phyloP scores from a whole-genome alignment of 352 stramenopile species.

The Globisporangium ultimum region DNA sequence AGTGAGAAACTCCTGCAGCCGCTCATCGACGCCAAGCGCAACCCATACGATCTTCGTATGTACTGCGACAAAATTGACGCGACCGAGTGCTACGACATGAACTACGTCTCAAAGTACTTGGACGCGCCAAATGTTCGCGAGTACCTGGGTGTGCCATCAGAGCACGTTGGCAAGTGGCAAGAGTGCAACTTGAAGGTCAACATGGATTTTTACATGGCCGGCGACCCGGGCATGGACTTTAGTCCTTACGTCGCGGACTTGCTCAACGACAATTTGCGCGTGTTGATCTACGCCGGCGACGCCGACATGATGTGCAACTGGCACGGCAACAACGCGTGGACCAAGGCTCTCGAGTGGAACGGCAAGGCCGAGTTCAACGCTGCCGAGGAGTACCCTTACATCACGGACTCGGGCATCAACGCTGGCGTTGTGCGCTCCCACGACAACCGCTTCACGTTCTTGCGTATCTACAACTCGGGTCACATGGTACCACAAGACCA shows the following conservation, averaged over 20 bases:
- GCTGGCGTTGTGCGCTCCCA: slow-evolving; percentile 20
- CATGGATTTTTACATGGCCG: slow-evolving; percentile 53
- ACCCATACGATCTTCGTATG: slow-evolving; percentile 65
- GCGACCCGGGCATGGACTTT: slow-evolving; percentile 89
- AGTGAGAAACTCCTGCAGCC: slow-evolving; percentile 29
- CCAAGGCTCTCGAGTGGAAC: slow-evolving; percentile 19
- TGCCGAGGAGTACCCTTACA: slow-evolving; percentile 1
- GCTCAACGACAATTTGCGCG: slow-evolving; percentile 43
- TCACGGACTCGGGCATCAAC: not conserved
- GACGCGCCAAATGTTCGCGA: slow-evolving; percentile 32
- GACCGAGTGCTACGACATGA: slow-evolving; percentile 28
- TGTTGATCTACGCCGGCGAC: slow-evolving; percentile 93
- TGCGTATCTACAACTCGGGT: slow-evolving; percentile 37
- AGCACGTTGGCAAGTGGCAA: slow-evolving; percentile 48
- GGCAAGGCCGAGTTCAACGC: slow-evolving; percentile 9
- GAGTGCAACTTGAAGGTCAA: slow-evolving; percentile 88
- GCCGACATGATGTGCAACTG: slow-evolving; percentile 95
- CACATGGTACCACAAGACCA: slow-evolving; percentile 45
- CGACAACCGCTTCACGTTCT: slow-evolving; percentile 28
- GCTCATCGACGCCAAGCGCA: slow-evolving; percentile 34
- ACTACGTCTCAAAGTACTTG: slow-evolving; percentile 21
- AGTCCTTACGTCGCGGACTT: slow-evolving; percentile 65
- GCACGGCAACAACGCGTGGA: slow-evolving; percentile 91
- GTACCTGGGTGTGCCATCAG: slow-evolving; percentile 12
- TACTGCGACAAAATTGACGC: slow-evolving; percentile 18